Base-by-base conservation (phyloP, 345 rosid genomes). In the Eucalyptus decipiens region DNA sequence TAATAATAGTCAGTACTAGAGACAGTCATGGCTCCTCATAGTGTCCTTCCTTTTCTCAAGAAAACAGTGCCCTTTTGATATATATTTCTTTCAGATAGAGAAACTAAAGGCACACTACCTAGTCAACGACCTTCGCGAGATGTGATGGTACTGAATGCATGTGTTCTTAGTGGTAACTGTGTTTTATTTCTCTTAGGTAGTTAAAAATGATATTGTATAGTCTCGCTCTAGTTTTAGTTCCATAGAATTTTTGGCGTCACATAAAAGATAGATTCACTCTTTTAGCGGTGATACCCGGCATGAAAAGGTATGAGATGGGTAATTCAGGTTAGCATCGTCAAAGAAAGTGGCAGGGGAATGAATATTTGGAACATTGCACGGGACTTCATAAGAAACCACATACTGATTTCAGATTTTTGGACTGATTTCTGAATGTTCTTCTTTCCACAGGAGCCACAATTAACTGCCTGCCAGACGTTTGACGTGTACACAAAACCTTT, bases 401-500 rank as follows among this genome's bases (percentile, higher is more conserved):
- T 47, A 26, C 34, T 85, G 51, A 49, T n/a, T 28, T 54, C 24
- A 32, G 62, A 86, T 58, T 89, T 85, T 16, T 56, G 26, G 60
- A 43, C 86, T 85, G 87, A 83, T 62, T 30, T 88, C 34, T 34
- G 62, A 50, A 81, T 87, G 24, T 43, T 88, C 40, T 88, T 54
- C 81, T n/a, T 89, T 88, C 87, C 48, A 90, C 96, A 95, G 99
- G 98, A 95, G 92, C 97, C 98, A 8, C 98, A 96, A 72, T 90
- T 97, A 54, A 96, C 98, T 50, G 92, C 99, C 23, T 94, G 94
- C 90, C 88, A 97, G 90, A 94, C 93, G 34, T 96, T 97, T 85
- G 97, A 96, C 93, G 98, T 95, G 88, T 97, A 95, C 90, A 76
- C 92, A 50, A 95, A 89, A 89, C 97, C 97, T 65, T 95, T 97